phyloP scores from a whole-genome alignment of 176 grass and related monocot genomes.

The Otatea glauca region DNA sequence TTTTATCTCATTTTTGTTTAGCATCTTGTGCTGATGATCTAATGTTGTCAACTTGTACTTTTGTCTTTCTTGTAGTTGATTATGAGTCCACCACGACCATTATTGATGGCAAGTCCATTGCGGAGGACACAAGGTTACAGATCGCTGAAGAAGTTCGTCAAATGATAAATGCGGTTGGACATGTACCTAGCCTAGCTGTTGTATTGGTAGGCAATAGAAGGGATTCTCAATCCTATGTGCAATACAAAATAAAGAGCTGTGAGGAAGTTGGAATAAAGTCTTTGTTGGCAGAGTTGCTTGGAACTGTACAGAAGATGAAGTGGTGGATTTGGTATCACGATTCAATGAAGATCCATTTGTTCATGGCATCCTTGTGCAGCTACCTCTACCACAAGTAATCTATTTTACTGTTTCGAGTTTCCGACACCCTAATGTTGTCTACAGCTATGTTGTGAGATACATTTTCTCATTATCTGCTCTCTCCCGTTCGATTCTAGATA shows the following conservation, averaged over 20 bases:
- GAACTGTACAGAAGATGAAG: slow-evolving; percentile 72
- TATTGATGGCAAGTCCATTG: slow-evolving; percentile 85
- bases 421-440: too few species aligned
- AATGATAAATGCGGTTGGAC: slow-evolving; percentile 58
- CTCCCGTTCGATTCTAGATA: too few species aligned
- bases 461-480: too few species aligned
- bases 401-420: slow-evolving; percentile 27
- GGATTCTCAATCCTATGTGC: slow-evolving; percentile 82
- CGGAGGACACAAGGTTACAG: slow-evolving; percentile 75
- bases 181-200: slow-evolving; percentile 81
- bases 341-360: slow-evolving; percentile 88
- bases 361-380: slow-evolving; percentile 93
- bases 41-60: slow-evolving; percentile 23
- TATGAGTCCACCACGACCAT: slow-evolving; percentile 43
- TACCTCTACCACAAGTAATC: slow-evolving; percentile 87
- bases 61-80: slow-evolving; percentile 47
- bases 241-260: slow-evolving; percentile 83
- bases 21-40: slow-evolving; percentile 1
- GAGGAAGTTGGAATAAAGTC: slow-evolving; percentile 93
- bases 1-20: not conserved
- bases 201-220: slow-evolving; percentile 86
- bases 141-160: slow-evolving; percentile 61
- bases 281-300: slow-evolving; percentile 67
- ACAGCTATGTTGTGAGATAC: too few species aligned
- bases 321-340: slow-evolving; percentile 59